These are phyloP conservation scores for Cyphellophora attinorum DNA, from an alignment of 2,329 filamentous ascomycete species.

Conservation along the genomic window DNA sequence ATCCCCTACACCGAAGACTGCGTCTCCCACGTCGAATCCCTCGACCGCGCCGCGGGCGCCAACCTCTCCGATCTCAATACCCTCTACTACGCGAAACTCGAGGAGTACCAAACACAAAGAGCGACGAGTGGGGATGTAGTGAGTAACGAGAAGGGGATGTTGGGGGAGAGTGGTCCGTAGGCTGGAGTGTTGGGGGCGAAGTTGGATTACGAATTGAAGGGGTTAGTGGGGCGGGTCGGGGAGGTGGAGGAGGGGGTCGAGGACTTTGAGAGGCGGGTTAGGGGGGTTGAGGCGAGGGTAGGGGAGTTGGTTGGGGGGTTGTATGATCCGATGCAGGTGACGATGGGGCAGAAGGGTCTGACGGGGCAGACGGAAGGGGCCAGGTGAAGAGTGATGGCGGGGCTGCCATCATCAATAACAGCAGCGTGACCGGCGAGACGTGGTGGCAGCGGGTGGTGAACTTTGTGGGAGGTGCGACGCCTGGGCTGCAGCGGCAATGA, in stretches of 20 bases:
- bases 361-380: not conserved
- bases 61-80: slow-evolving; percentile 58
- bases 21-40: slow-evolving; percentile 38
- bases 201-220: slow-evolving; percentile 83
- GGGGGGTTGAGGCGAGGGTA: slow-evolving; percentile 57
- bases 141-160: slow-evolving; percentile 55
- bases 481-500: no score
- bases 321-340: slow-evolving; percentile 35
- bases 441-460: slow-evolving; percentile 1
- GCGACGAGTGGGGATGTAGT: slow-evolving; percentile 61
- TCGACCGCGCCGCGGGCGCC: slow-evolving; percentile 53
- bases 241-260: slow-evolving; percentile 77
- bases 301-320: slow-evolving; percentile 45
- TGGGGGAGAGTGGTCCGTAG: slow-evolving; percentile 66
- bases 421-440: not conserved
- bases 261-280: slow-evolving; percentile 71
- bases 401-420: no score
- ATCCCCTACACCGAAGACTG: slow-evolving; percentile 34
- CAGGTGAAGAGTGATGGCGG: no score
- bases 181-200: slow-evolving; percentile 74
- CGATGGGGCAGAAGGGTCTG: no score
- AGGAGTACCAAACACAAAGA: slow-evolving; percentile 59
- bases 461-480: not conserved
- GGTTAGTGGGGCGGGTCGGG: slow-evolving; percentile 67
- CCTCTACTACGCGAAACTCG: slow-evolving; percentile 60